Conservation (phyloP, 2,329 filamentous ascomycete genomes). For the Sporothrix variecibatus region DNA sequence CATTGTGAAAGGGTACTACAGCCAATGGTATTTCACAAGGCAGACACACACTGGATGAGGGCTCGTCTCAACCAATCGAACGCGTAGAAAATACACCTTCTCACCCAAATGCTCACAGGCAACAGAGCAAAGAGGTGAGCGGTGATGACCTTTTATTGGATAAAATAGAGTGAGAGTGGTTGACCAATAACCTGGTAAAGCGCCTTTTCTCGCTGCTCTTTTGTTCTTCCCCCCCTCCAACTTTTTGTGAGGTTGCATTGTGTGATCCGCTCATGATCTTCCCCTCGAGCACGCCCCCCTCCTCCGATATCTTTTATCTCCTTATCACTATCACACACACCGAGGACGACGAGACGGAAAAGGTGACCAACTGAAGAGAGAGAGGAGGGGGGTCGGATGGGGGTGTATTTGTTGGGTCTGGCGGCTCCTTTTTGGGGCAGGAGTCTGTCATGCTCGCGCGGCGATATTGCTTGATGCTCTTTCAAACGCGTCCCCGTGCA, state of each 20-base stretch:
- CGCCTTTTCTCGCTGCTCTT: neutral
- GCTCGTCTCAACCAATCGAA: neutral
- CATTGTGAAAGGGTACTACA: neutral
- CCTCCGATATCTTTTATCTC: neutral
- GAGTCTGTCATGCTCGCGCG: neutral
- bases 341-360: neutral
- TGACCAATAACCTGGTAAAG: neutral
- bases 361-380: neutral
- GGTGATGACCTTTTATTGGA: neutral
- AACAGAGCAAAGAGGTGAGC: neutral
- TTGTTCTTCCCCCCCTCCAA: neutral
- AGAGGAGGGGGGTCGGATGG: neutral
- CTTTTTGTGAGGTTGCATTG: neutral
- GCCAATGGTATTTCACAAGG: neutral
- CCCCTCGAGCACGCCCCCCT: neutral
- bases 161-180: neutral
- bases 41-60: neutral
- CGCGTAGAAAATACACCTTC: neutral
- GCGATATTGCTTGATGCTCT: neutral
- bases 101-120: neutral
- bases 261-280: constrained; percentile 12
- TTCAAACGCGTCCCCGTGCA: neutral
- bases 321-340: constrained; percentile 13
- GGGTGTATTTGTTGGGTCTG: neutral
- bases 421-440: neutral